Conservation (phyloP, 1,284 basidiomycete genomes). For the Puccinia coronata region DNA sequence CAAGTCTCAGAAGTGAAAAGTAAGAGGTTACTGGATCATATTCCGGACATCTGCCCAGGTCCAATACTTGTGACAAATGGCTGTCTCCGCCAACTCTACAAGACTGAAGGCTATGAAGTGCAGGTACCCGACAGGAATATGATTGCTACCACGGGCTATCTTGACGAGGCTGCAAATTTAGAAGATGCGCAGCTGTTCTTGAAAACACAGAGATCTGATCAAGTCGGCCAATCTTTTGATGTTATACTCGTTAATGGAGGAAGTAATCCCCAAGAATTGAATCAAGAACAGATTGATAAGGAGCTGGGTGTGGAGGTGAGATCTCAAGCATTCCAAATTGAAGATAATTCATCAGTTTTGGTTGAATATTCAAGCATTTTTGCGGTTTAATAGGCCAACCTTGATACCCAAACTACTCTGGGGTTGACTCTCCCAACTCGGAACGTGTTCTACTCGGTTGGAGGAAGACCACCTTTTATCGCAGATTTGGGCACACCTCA, state of each 20-base stretch:
- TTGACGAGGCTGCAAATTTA: constrained; percentile 42
- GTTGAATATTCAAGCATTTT: not conserved
- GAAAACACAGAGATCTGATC: constrained; percentile 31
- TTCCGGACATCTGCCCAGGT: constrained; percentile 25
- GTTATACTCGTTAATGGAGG: constrained; percentile 42
- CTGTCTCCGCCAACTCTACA: constrained; percentile 37
- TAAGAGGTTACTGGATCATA: not conserved
- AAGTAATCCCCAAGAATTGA: constrained; percentile 32
- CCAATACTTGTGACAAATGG: constrained; percentile 41
- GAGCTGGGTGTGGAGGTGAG: constrained; percentile 37
- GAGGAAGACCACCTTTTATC: constrained; percentile 29
- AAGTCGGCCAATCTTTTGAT: constrained; percentile 20
- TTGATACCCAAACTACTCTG: constrained; percentile 42
- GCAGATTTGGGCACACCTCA: not conserved
- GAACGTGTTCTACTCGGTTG: constrained; percentile 42
- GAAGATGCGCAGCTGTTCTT: constrained; percentile 41
- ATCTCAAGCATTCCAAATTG: not conserved
- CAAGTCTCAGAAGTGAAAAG: not conserved
- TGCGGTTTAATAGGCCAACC: constrained; percentile 13
- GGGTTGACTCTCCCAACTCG: constrained; percentile 36
- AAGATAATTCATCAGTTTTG: not conserved
- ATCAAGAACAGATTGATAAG: constrained; percentile 12
- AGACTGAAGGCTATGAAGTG: constrained; percentile 31
- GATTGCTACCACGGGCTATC: constrained; percentile 45
- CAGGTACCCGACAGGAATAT: constrained; percentile 17